Evolutionary conservation across 2,329 filamentous ascomycete species (phyloP).

Genomic region (Ramularia endophylla): DNA sequence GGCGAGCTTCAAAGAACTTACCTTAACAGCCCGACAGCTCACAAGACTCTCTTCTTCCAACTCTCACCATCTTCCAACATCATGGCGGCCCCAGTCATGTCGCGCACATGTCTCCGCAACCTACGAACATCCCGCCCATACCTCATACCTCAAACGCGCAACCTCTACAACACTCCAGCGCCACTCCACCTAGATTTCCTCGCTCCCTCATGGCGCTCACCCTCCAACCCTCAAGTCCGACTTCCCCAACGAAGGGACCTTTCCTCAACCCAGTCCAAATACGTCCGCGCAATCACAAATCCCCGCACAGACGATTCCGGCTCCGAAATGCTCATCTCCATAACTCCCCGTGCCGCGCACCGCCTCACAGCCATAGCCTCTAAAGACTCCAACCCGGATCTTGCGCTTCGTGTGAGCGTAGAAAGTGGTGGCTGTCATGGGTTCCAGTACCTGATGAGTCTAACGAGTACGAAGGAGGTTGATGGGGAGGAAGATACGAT

Average conservation of each 20-base stretch:
- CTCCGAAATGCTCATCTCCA: constrained; percentile 74
- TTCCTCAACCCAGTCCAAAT: constrained; percentile 10
- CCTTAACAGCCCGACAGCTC: no score
- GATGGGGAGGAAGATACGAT: constrained; percentile 77
- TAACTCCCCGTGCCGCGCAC: constrained; percentile 71
- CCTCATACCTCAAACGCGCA: constrained; percentile 4
- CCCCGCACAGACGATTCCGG: constrained; percentile 76
- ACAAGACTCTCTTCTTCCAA: no score
- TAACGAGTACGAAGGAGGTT: constrained; percentile 57
- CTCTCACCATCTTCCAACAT: constrained; percentile 1
- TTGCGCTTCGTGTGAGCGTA: constrained; percentile 86
- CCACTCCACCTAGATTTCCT: constrained; percentile 32
- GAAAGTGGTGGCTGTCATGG: constrained; percentile 95
- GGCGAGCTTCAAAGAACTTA: no score
- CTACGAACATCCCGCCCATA: constrained; percentile 7
- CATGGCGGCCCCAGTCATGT: constrained; percentile 14
- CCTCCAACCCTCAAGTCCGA: not conserved
- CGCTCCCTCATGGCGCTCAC: constrained; percentile 26
- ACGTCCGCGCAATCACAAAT: constrained; percentile 51
- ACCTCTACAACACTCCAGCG: constrained; percentile 15
- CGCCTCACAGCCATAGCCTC: constrained; percentile 62
- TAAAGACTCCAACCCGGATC: constrained; percentile 59
- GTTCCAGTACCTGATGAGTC: constrained; percentile 93
- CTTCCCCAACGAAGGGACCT: constrained; percentile 7
- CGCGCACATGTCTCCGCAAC: constrained; percentile 11